A percentile compares a stretch with the other conserved stretches of the same genome.
Evolutionary conservation across 75 land plant species (phyloP).

Genomic region (Selaginella moellendorffii): DNA sequence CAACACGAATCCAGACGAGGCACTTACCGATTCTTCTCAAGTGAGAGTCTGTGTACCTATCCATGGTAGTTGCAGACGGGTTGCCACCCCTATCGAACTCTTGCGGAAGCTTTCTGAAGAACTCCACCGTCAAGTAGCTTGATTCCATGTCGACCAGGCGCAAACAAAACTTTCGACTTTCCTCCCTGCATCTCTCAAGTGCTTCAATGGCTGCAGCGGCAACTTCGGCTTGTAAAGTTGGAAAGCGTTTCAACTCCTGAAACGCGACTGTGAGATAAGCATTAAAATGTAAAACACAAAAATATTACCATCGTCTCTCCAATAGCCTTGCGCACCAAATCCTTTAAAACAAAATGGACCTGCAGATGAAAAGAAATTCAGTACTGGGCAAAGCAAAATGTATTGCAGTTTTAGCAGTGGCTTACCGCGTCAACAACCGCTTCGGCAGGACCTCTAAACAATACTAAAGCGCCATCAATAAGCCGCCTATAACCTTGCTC

Average conservation of each 20-base stretch:
- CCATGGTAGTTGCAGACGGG: slow-evolving; percentile 26
- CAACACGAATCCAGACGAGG: background rate
- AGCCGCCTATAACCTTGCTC: slow-evolving; percentile 81
- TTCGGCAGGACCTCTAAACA: slow-evolving; percentile 77
- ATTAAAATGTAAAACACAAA: background rate
- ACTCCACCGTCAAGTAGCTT: slow-evolving; percentile 75
- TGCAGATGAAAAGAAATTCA: background rate
- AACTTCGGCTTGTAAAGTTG: slow-evolving; percentile 63
- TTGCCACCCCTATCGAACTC: slow-evolving; percentile 52
- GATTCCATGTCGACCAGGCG: slow-evolving; percentile 83
- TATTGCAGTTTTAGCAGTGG: background rate
- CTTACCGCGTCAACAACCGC: slow-evolving; percentile 81
- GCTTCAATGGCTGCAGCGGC: slow-evolving; percentile 52
- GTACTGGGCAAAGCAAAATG: background rate
- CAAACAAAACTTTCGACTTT: slow-evolving; percentile 45
- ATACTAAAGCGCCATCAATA: slow-evolving; percentile 46
- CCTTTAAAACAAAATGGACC: slow-evolving; percentile 6
- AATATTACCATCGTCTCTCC: background rate
- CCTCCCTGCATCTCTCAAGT: slow-evolving; percentile 62
- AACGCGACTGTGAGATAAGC: background rate
- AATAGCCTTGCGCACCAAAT: background rate
- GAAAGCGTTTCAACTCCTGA: slow-evolving; percentile 79
- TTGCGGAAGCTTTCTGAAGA: slow-evolving; percentile 80
- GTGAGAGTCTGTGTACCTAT: background rate
- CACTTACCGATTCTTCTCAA: slow-evolving; percentile 74